phyloP scores from a whole-genome alignment of 352 stramenopile genomes.

The Aphanomyces cochlioides region DNA sequence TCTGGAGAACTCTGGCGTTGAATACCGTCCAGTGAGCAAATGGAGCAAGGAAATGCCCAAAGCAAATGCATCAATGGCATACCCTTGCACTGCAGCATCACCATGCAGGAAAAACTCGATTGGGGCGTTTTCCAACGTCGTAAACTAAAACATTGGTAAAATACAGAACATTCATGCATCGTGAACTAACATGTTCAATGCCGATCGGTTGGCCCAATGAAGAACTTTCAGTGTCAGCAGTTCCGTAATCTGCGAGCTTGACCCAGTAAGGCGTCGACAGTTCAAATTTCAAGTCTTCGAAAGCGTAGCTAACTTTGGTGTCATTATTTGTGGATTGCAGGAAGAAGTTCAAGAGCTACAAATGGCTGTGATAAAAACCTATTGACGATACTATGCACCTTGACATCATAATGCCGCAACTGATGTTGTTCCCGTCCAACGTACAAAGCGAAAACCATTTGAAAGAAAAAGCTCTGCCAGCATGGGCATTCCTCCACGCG shows the following conservation, averaged over 20 bases:
- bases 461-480: constrained; percentile 89
- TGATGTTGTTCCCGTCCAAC: constrained; percentile 84
- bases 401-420: constrained; percentile 98
- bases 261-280: constrained; percentile 82
- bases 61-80: constrained; percentile 93
- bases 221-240: constrained; percentile 85
- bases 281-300: constrained; percentile 57
- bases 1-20: background rate
- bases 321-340: constrained; percentile 51
- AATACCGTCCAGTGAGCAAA: constrained; percentile 91
- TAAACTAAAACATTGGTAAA: constrained; percentile 70
- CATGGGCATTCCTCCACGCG: constrained; percentile 68
- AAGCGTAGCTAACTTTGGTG: constrained; percentile 41
- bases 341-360: constrained; percentile 97
- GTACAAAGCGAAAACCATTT: constrained; percentile 96
- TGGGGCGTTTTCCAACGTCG: constrained; percentile 97
- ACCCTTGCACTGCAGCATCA: constrained; percentile 84
- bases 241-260: constrained; percentile 98
- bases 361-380: background rate
- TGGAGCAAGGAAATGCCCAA: constrained; percentile 95
- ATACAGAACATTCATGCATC: background rate
- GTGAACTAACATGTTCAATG: constrained; percentile 59
- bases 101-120: constrained; percentile 95
- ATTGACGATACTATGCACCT: constrained; percentile 47
- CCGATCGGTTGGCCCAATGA: constrained; percentile 88